Evolutionary conservation across 2,329 filamentous ascomycete species (phyloP), one percentile per base, ranked within the genome.

Genomic region (Arthrobotrys pseudoclavata): DNA sequence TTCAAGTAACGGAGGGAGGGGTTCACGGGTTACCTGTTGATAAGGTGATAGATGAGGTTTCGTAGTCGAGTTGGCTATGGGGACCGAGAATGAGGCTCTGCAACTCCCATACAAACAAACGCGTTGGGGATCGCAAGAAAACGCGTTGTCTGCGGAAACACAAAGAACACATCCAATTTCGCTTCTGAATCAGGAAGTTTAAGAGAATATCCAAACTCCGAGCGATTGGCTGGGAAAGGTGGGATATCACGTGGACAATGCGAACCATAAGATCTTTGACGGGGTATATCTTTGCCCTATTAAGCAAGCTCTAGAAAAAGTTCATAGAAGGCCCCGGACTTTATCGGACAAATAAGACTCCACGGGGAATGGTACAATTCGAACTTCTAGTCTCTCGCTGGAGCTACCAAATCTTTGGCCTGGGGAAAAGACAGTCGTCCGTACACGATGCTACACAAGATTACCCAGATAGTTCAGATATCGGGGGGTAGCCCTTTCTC

Each of bases 191-290:
- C 31, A 4, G 52, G 72, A 20, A 18, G 22, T 15, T 5, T 53
- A 76, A 70, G 60, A 67, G 72, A 70, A 40, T 18, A 13, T 6
- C 15, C n/a, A 9, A 15, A 6, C 3, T n/a, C 15, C 42, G 42
- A 20, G 34, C 48, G 24, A 76, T 76, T 76, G 72, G 66, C 15
- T 18, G 60, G 72, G 29, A 76, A 45, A 3, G 10, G 22, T 31
- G 66, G 66, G 60, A 69, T 61, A 50, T 76, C 72, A 76, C 72
- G 72, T 76, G 72, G 13, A 22, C 15, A 2, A 6, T 18, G 10
- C 29, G 29, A 69, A 29, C 67, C 53, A 47, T 31, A 34, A 55
- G 42, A 53, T 66, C 62, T 20, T n/a, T 24, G 34, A 48, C 22
- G 52, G 42, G 31, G 66, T 26, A 61, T n/a, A 75, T 75, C 70